A percentile compares a stretch with the other conserved stretches of the same genome.
Conservation (phyloP, 805 yeast species). For the Saturnispora sekii region DNA sequence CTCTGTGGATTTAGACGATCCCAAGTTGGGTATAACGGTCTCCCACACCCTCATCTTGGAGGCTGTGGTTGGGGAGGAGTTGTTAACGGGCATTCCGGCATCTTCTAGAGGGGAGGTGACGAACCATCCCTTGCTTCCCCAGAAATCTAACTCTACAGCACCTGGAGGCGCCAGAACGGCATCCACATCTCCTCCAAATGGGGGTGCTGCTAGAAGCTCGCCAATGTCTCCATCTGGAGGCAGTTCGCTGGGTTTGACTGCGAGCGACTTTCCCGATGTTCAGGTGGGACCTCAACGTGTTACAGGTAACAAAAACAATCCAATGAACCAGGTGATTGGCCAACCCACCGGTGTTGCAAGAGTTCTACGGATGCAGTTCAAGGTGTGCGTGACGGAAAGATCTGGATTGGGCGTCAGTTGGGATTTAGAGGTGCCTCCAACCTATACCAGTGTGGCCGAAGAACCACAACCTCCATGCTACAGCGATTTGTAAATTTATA, state of each 20-base stretch:
- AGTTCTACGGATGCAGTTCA: slow-evolving; percentile 90
- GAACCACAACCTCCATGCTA: slow-evolving; percentile 80
- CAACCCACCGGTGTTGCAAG: slow-evolving; percentile 93
- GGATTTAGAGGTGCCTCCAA: slow-evolving; percentile 99
- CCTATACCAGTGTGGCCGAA: slow-evolving; percentile 66
- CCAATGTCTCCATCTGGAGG: too few relatives aligned
- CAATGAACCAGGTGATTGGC: slow-evolving; percentile 35
- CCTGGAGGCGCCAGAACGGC: neutral
- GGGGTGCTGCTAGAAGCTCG: neutral
- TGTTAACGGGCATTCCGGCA: slow-evolving; percentile 32
- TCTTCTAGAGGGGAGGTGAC: neutral
- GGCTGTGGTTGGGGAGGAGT: slow-evolving; percentile 90
- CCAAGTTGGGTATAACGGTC: slow-evolving; percentile 67
- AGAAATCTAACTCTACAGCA: slow-evolving; percentile 1
- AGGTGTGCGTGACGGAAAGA: slow-evolving; percentile 72
- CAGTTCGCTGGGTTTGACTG: slow-evolving; percentile 1
- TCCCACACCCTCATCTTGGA: slow-evolving; percentile 74
- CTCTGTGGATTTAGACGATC: slow-evolving; percentile 76
- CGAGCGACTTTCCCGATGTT: slow-evolving; percentile 15
- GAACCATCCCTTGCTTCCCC: slow-evolving; percentile 1
- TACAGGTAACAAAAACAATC: slow-evolving; percentile 22
- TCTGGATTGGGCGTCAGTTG: slow-evolving; percentile 95
- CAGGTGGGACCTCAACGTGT: slow-evolving; percentile 26
- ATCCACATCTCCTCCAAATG: neutral
- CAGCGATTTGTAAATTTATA: slow-evolving; percentile 4